Evolutionary conservation across 345 rosid species (phyloP).

Genomic region (Gossypium turneri): DNA sequence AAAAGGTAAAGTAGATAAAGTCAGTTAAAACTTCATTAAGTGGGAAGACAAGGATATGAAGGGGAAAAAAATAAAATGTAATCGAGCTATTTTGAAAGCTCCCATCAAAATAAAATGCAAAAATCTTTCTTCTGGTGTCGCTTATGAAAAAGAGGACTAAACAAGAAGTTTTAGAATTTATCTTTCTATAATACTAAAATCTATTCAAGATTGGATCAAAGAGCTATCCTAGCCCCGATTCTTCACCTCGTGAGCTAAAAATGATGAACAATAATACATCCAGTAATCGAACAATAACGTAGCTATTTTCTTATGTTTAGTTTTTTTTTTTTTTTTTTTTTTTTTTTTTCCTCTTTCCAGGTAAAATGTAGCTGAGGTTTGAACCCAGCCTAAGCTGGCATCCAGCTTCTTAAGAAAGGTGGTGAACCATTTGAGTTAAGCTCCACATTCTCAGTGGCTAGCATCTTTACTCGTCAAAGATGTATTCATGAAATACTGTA

Average conservation of each 20-base stretch:
- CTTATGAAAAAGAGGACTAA: not conserved
- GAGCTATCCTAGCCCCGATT: not conserved
- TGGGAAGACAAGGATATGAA: not conserved
- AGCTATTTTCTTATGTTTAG: not conserved
- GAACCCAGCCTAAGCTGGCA: not conserved
- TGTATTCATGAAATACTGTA: not conserved
- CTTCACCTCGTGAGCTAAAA: not conserved
- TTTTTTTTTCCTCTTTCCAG: not conserved
- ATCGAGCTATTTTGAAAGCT: not conserved
- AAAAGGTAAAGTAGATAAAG: not conserved
- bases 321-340: not conserved
- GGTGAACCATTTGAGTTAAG: not conserved
- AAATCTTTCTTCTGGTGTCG: not conserved
- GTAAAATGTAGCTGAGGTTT: not conserved
- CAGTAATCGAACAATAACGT: not conserved
- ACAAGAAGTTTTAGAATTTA: not conserved
- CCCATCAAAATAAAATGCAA: not conserved
- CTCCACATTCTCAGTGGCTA: not conserved
- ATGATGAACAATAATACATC: not conserved
- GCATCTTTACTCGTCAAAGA: not conserved
- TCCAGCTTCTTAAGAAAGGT: not conserved
- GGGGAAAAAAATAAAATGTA: not conserved
- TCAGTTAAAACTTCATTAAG: constrained; percentile 8
- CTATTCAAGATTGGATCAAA: not conserved
- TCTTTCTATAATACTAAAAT: not conserved